Conservation (phyloP, 2,329 filamentous ascomycete genomes). For the Neurospora crassa region DNA sequence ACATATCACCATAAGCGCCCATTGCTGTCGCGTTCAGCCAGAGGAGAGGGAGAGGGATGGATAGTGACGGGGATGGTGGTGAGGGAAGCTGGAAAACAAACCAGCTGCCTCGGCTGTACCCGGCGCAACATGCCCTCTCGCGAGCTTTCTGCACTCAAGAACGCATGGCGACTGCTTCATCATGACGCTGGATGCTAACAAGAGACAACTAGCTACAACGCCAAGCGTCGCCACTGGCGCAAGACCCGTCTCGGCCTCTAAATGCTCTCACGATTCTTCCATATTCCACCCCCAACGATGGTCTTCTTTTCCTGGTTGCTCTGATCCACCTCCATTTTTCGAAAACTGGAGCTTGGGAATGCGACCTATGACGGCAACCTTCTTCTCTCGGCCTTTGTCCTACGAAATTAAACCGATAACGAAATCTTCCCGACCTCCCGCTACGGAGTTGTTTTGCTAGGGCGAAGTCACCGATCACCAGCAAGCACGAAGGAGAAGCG, state of each 20-base stretch:
- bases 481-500: not conserved
- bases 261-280: conserved; percentile 42
- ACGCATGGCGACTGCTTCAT: not conserved
- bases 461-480: not conserved
- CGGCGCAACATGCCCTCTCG: not conserved
- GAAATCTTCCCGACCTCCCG: not conserved
- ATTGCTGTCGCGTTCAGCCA: not conserved
- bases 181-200: not conserved
- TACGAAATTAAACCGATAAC: not conserved
- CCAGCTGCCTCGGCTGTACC: conserved; percentile 10
- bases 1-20: conserved; percentile 33
- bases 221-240: conserved; percentile 99
- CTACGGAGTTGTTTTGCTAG: not conserved
- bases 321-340: not conserved
- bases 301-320: conserved; percentile 2
- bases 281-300: conserved; percentile 10
- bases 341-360: not conserved
- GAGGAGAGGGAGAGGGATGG: not conserved
- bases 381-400: not conserved
- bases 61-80: not conserved
- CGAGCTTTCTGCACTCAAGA: not conserved
- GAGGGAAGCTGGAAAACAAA: not conserved
- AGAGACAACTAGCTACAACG: conserved; percentile 74
- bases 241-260: conserved; percentile 99
- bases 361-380: not conserved